A percentile compares a stretch with the other conserved stretches of the same genome.
Conservation (phyloP, 1,284 basidiomycete genomes). For the Naganishia sp. region DNA sequence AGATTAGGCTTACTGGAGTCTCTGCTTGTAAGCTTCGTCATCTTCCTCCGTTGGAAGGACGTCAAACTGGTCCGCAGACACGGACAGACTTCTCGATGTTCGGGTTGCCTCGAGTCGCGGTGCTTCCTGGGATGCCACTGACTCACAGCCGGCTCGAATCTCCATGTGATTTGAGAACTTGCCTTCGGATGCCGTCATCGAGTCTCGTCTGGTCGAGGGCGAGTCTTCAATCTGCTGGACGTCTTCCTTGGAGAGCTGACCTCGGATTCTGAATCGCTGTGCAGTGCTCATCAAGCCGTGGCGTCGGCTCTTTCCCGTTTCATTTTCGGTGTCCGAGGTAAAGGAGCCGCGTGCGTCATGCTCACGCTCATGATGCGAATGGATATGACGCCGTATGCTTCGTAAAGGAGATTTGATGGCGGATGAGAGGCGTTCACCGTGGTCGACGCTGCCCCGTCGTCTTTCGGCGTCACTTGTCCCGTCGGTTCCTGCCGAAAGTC, state of each 20-base stretch:
- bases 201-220: not conserved
- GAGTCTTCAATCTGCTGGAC: constrained; percentile 8
- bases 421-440: constrained; percentile 8
- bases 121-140: not conserved
- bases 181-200: not conserved
- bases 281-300: constrained; percentile 8
- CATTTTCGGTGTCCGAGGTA: constrained; percentile 20
- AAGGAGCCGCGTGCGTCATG: not conserved
- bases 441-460: constrained; percentile 7
- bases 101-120: no score
- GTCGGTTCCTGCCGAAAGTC: not conserved
- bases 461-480: not conserved
- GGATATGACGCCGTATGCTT: constrained; percentile 20
- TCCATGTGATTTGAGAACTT: no score
- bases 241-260: constrained; percentile 12
- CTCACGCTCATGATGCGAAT: constrained; percentile 10
- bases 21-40: constrained; percentile 6
- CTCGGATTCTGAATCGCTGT: constrained; percentile 1
- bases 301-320: constrained; percentile 4
- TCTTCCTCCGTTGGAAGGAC: not conserved
- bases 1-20: constrained; percentile 4
- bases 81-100: not conserved
- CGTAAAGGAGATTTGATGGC: constrained; percentile 13
- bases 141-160: no score
- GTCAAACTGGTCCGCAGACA: constrained; percentile 7